Percentiles rank a stretch among this genome's conserved stretches.
phyloP scores from a whole-genome alignment of 495 filamentous ascomycete genomes.

The Penicillium parvum region DNA sequence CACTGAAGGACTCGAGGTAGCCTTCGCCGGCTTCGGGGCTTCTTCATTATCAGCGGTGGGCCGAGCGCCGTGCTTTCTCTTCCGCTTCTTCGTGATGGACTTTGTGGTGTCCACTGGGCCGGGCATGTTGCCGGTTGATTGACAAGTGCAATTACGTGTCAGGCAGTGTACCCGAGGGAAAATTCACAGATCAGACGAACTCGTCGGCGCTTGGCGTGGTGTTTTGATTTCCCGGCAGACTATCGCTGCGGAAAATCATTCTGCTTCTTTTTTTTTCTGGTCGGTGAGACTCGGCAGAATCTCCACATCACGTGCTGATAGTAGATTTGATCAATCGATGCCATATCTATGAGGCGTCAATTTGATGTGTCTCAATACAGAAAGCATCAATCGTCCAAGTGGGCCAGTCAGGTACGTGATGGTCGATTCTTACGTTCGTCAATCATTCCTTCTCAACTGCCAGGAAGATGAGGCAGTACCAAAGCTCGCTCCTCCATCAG shows the following conservation, averaged over 20 bases:
- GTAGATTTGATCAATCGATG: not conserved
- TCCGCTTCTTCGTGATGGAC: constrained; percentile 62
- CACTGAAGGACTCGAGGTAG: constrained; percentile 18
- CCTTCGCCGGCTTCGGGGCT: constrained; percentile 27
- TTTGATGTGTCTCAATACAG: not conserved
- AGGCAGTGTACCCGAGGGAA: not conserved
- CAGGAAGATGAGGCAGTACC: no score
- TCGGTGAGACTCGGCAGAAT: constrained; percentile 27
- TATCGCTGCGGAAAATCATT: constrained; percentile 23
- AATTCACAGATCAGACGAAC: not conserved
- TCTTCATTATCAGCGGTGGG: constrained; percentile 22
- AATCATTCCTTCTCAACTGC: no score
- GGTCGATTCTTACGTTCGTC: no score
- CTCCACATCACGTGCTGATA: constrained; percentile 32
- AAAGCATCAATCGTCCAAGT: no score
- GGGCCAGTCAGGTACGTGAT: no score
- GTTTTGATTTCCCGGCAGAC: constrained; percentile 23
- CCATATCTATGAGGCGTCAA: constrained; percentile 1
- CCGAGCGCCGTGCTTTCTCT: constrained; percentile 49
- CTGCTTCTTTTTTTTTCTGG: constrained; percentile 29
- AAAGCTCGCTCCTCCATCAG: no score
- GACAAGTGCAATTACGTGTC: constrained; percentile 1
- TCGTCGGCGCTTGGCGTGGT: constrained; percentile 6
- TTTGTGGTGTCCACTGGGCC: constrained; percentile 49
- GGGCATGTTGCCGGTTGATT: constrained; percentile 25